Evolutionary conservation across 345 rosid species (phyloP), one percentile per base, ranked within the genome.

Genomic region (Rhodamnia rubescens): DNA sequence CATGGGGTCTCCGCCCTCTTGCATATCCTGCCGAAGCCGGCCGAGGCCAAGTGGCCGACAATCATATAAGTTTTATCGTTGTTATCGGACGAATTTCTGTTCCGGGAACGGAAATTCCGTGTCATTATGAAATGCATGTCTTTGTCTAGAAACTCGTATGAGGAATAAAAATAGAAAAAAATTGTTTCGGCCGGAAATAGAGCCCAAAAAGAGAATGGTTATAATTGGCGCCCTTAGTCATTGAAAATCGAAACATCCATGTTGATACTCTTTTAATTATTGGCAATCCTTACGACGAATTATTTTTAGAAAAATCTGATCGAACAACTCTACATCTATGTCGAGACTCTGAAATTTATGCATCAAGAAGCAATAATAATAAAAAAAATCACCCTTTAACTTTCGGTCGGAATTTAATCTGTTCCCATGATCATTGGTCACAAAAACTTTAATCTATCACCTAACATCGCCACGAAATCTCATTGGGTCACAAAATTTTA

Each of bases 91-190:
- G 14, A 50, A 50, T 50, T 50, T 50, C 3, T 44, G 47, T 44
- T 44, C 7, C 47, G 47, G 7, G 1, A 44, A 7, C 1, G 7
- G 8, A 44, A 44, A 44, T 44, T 44, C 7, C 11, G 14, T 50
- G 14, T 3, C 52, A 11, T 50, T 3, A 2, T 50, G 0, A 11
- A 50, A 50, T 3, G 13, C 2, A 0, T 3, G 52, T 11, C 13
- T 11, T 4, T 11, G 1, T 14, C 11, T 0, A 50, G 8, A 11
- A 50, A 11, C 13, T 50, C 4, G 4, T 50, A 1, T 2, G 2
- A 12, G 8, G 51, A 49, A 49, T 49, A 9, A 49, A 42, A 49
- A 49, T 49, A 49, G 51, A 49, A 9, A 49, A 49, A 49, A 49
- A 2, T 10, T 49, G 2, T 10, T 49, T 49, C 2, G 13, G 14